These are phyloP conservation scores for Cryphonectria japonica DNA, from an alignment of 2,329 filamentous ascomycete genomes.

Conservation along the genomic window DNA sequence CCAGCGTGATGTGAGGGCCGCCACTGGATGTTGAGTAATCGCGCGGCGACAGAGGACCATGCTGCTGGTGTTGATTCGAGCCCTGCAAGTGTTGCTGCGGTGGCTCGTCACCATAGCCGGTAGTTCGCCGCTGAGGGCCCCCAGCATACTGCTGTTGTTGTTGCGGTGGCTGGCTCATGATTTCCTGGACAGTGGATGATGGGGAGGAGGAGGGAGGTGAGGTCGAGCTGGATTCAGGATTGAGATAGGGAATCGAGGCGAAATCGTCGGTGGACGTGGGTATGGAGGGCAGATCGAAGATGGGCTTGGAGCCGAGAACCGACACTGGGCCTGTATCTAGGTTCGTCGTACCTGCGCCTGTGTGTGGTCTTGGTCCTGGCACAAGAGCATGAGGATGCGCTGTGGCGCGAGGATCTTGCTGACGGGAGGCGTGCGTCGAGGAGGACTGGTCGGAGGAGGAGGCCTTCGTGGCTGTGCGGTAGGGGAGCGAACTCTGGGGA, in stretches of 20 bases:
- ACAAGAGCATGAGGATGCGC: constrained; percentile 15
- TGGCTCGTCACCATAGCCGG: constrained; percentile 46
- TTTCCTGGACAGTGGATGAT: constrained; percentile 19
- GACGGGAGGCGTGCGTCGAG: constrained; percentile 10
- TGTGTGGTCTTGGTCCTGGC: constrained; percentile 13
- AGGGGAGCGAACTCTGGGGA: neutral
- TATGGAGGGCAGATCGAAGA: constrained; percentile 29
- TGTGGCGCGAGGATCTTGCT: constrained; percentile 13
- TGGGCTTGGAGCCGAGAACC: constrained; percentile 12
- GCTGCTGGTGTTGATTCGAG: constrained; percentile 47
- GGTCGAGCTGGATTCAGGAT: constrained; percentile 8
- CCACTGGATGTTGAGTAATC: constrained; percentile 46
- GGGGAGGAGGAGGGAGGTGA: constrained; percentile 8
- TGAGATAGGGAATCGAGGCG: constrained; percentile 27
- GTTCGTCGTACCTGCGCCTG: constrained; percentile 15
- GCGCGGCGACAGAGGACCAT: constrained; percentile 50
- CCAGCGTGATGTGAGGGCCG: constrained; percentile 56
- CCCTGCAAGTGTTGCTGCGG: constrained; percentile 61
- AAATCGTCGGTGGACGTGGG: constrained; percentile 30
- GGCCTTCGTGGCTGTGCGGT: neutral
- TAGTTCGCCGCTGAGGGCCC: constrained; percentile 42
- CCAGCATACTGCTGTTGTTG: constrained; percentile 35
- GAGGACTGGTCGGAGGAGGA: neutral
- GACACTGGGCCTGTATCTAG: constrained; percentile 12
- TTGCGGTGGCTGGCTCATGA: constrained; percentile 45